A percentile compares a stretch with the other conserved stretches of the same genome.
Evolutionary conservation across 2,329 filamentous ascomycete species (phyloP).

Genomic region (Cercospora nicotianae): DNA sequence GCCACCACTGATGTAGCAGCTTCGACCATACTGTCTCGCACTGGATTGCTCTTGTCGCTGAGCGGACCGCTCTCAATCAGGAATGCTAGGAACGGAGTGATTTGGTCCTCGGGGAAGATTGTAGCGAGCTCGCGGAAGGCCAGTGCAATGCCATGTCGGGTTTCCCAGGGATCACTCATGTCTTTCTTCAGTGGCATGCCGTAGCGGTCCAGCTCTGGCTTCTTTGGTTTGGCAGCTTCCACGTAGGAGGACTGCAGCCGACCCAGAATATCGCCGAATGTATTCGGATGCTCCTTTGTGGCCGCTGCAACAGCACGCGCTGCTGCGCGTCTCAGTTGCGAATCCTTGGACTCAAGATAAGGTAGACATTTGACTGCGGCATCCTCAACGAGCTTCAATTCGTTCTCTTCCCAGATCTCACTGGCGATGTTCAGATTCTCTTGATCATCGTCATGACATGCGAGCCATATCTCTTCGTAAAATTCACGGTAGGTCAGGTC

Average conservation of each 20-base stretch:
- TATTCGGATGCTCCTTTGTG: conserved; percentile 59
- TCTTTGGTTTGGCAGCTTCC: conserved; percentile 76
- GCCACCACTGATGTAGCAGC: conserved; percentile 81
- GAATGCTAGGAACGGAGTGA: conserved; percentile 80
- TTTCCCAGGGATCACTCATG: conserved; percentile 85
- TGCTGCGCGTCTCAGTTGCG: conserved; percentile 78
- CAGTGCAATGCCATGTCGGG: conserved; percentile 81
- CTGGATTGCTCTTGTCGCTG: conserved; percentile 74
- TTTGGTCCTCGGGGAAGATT: conserved; percentile 65
- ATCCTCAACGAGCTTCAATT: conserved; percentile 66
- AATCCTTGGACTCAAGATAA: conserved; percentile 77
- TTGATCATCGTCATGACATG: conserved; percentile 83
- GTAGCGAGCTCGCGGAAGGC: conserved; percentile 80
- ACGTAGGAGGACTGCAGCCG: conserved; percentile 70
- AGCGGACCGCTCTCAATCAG: conserved; percentile 82
- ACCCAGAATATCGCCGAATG: conserved; percentile 62
- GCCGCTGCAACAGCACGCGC: conserved; percentile 78
- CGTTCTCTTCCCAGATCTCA: conserved; percentile 95
- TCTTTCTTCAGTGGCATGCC: conserved; percentile 93
- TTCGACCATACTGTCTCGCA: conserved; percentile 88
- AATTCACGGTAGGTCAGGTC: conserved; percentile 85
- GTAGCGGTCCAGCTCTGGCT: conserved; percentile 84
- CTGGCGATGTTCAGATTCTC: conserved; percentile 81
- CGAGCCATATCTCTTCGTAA: conserved; percentile 89
- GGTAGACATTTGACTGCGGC: conserved; percentile 65